Conservation (phyloP, 2,329 filamentous ascomycete genomes). For the Aspergillus hiratsukae region DNA sequence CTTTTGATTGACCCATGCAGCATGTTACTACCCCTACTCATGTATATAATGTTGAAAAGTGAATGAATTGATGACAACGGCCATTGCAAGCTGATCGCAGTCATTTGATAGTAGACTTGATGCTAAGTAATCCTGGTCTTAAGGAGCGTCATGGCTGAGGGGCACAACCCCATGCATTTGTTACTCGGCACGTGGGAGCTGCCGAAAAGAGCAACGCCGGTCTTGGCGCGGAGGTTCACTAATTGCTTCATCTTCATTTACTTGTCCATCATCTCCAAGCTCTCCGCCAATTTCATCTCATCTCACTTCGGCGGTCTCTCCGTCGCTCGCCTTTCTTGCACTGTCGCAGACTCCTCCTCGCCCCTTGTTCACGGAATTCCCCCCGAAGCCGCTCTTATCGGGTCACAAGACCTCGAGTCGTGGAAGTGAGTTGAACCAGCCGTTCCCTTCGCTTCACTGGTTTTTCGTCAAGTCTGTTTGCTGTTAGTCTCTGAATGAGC, state of each 20-base stretch:
- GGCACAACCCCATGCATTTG: neutral
- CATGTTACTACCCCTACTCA: neutral
- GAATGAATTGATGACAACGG: neutral
- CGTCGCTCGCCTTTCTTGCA: neutral
- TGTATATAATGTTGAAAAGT: neutral
- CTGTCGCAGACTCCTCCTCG: neutral
- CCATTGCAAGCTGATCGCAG: neutral
- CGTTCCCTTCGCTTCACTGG: neutral
- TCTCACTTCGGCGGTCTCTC: neutral
- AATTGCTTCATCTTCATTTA: neutral
- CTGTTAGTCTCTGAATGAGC: neutral
- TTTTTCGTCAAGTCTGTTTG: neutral
- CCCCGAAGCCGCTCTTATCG: neutral
- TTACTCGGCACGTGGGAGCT: neutral
- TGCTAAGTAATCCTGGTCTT: neutral
- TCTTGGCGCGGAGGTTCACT: conserved; percentile 1
- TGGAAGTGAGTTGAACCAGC: neutral
- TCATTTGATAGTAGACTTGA: neutral
- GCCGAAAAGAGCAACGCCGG: conserved; percentile 1
- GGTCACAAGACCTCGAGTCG: neutral
- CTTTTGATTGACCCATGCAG: neutral
- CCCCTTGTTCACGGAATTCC: neutral
- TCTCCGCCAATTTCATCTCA: neutral
- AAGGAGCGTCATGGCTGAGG: neutral
- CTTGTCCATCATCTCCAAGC: neutral